A percentile compares a stretch with the other conserved stretches of the same genome.
Evolutionary conservation across 2,329 filamentous ascomycete genomes (phyloP).

Genomic region (Pseudomassariella vexata): DNA sequence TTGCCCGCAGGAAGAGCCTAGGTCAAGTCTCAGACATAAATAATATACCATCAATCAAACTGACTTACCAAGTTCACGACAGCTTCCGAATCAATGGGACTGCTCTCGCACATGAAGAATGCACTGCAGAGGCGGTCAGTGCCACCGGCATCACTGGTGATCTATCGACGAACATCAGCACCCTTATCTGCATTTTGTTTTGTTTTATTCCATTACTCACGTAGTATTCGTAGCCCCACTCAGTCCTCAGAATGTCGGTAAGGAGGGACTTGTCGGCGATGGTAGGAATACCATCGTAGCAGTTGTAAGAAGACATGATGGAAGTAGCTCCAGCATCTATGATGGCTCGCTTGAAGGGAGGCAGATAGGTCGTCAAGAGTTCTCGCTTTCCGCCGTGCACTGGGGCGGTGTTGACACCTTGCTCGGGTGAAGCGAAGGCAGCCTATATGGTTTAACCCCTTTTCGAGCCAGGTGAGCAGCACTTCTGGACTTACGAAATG

Average conservation of each 20-base stretch:
- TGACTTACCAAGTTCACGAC: constrained; percentile 49
- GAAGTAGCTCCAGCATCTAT: constrained; percentile 62
- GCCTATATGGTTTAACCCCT: too few relatives aligned
- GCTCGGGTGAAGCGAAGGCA: constrained; percentile 62
- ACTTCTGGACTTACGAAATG: constrained; percentile 50
- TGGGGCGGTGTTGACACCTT: constrained; percentile 63
- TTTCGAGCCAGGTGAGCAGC: constrained; percentile 1
- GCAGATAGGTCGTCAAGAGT: constrained; percentile 50
- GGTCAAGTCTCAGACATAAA: not conserved
- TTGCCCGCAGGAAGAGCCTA: constrained; percentile 61
- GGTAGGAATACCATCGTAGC: constrained; percentile 66
- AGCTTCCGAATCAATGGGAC: constrained; percentile 58
- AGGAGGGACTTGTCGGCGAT: constrained; percentile 61
- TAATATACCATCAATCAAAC: constrained; percentile 7
- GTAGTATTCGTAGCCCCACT: constrained; percentile 71
- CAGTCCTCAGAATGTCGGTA: constrained; percentile 61
- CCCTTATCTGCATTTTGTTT: constrained; percentile 9
- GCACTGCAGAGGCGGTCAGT: constrained; percentile 61
- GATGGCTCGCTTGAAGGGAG: constrained; percentile 63
- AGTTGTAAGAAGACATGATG: constrained; percentile 71
- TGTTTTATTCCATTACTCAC: constrained; percentile 29
- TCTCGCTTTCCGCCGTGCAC: constrained; percentile 48
- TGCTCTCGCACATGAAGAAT: constrained; percentile 58
- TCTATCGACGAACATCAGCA: constrained; percentile 20
- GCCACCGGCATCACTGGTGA: constrained; percentile 61